A percentile compares a stretch with the other conserved stretches of the same genome.
Conservation (phyloP, 306 rosid species). For the Pueraria montana region DNA sequence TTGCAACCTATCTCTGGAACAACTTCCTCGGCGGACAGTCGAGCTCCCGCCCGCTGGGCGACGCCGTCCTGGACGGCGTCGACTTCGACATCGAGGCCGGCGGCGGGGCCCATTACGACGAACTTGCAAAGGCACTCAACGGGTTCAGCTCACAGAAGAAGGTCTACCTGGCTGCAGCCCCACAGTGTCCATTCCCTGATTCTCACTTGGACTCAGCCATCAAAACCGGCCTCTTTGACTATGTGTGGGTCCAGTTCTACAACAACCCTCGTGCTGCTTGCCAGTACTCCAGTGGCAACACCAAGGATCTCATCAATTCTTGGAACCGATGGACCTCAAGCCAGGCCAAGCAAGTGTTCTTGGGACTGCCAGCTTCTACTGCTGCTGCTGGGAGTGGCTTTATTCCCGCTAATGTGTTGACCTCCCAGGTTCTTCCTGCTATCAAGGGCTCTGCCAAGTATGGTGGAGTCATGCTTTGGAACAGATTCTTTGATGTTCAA, state of each 20-base stretch:
- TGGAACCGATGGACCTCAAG: slow-evolving; percentile 21
- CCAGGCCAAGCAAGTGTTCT: not conserved
- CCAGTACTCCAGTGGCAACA: not conserved
- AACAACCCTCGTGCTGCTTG: slow-evolving; percentile 33
- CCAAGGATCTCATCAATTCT: not conserved
- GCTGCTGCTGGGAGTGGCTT: slow-evolving; percentile 43
- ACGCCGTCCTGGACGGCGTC: slow-evolving; percentile 64
- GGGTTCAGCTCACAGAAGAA: not conserved
- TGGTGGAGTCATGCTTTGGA: slow-evolving; percentile 78
- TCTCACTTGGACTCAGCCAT: slow-evolving; percentile 54
- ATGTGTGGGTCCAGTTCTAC: slow-evolving; percentile 76
- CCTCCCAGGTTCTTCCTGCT: slow-evolving; percentile 63
- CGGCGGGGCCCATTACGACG: slow-evolving; percentile 47
- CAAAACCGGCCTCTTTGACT: slow-evolving; percentile 64
- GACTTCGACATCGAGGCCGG: slow-evolving; percentile 73
- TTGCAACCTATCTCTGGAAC: slow-evolving; percentile 59
- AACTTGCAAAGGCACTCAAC: slow-evolving; percentile 53
- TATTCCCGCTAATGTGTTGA: slow-evolving; percentile 56
- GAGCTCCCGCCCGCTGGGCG: not conserved
- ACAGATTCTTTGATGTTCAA: slow-evolving; percentile 9
- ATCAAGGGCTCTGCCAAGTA: slow-evolving; percentile 57
- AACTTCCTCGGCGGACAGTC: slow-evolving; percentile 52
- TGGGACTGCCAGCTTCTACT: slow-evolving; percentile 8
- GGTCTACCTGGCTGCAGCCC: slow-evolving; percentile 64
- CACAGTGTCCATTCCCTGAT: slow-evolving; percentile 71